Percentiles rank a stretch among this genome's conserved stretches.
Evolutionary conservation across 352 stramenopile species (phyloP).

Genomic region (Pythium phragmiticola): DNA sequence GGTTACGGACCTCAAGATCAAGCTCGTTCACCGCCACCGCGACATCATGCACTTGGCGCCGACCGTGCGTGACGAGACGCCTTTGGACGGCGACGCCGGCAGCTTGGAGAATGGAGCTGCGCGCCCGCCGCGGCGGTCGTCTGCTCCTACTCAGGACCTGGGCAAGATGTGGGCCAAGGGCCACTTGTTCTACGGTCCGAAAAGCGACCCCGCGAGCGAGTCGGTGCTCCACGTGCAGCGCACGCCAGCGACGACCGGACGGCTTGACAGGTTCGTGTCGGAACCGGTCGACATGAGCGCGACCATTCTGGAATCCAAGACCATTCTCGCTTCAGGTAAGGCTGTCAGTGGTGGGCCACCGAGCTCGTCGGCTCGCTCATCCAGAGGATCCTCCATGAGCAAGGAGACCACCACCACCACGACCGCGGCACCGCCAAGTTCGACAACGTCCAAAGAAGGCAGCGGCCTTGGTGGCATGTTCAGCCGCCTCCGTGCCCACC

Average conservation of each 20-base stretch:
- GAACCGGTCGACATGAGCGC: constrained; percentile 61
- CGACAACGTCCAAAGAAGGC: constrained; percentile 28
- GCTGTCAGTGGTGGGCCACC: background rate
- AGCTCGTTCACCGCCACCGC: constrained; percentile 54
- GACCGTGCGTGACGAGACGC: constrained; percentile 15
- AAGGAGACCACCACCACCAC: background rate
- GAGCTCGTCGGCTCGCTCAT: background rate
- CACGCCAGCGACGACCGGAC: constrained; percentile 24
- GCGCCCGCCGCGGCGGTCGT: background rate
- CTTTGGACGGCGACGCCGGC: constrained; percentile 8
- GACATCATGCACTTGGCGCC: constrained; percentile 58
- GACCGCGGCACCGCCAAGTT: constrained; percentile 1
- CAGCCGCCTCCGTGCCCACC: constrained; percentile 39
- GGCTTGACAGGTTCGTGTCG: constrained; percentile 53
- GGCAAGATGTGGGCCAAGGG: constrained; percentile 49
- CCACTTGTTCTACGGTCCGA: constrained; percentile 68
- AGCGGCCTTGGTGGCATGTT: constrained; percentile 41
- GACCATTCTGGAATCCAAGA: constrained; percentile 54
- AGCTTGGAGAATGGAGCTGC: constrained; percentile 10
- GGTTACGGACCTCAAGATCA: constrained; percentile 67
- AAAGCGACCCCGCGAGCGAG: constrained; percentile 52
- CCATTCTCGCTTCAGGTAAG: constrained; percentile 35
- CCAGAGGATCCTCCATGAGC: constrained; percentile 2
- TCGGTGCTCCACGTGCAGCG: constrained; percentile 58
- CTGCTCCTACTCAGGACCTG: constrained; percentile 5